Evolutionary conservation across 1,284 basidiomycete genomes (phyloP).

Genomic region (Sphagnurus paluster): DNA sequence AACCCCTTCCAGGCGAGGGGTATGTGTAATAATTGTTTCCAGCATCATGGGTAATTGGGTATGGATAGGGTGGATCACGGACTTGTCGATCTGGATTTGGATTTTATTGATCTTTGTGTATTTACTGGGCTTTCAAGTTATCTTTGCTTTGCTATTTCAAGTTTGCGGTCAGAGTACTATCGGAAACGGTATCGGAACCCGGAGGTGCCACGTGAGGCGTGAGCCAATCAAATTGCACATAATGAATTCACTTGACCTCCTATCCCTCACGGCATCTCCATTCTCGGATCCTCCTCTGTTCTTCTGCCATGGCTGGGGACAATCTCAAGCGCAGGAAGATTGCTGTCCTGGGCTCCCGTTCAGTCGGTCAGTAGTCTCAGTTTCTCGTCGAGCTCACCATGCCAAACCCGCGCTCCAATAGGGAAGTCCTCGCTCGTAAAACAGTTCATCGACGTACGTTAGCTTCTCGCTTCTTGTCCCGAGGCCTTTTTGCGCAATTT

Average conservation of each 20-base stretch:
- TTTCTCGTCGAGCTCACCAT: neutral
- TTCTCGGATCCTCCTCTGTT: conserved; percentile 13
- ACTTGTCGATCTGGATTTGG: neutral
- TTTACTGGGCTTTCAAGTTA: conserved; percentile 8
- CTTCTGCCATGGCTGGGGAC: conserved; percentile 37
- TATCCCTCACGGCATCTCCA: conserved; percentile 8
- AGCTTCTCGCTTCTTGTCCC: neutral
- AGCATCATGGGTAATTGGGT: conserved; percentile 37
- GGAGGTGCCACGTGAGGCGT: conserved; percentile 10
- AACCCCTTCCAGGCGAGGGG: conserved; percentile 62
- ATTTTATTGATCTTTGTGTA: conserved; percentile 10
- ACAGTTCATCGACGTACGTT: conserved; percentile 46
- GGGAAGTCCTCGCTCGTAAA: conserved; percentile 54
- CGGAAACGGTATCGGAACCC: neutral
- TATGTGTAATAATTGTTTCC: conserved; percentile 62
- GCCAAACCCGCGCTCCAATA: conserved; percentile 20
- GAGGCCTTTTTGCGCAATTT: conserved; percentile 62
- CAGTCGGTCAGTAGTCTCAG: conserved; percentile 40
- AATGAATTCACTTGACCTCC: neutral
- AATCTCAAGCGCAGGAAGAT: conserved; percentile 75
- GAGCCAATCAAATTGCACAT: conserved; percentile 15
- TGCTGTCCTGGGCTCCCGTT: conserved; percentile 53
- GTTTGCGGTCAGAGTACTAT: neutral
- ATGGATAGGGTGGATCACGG: conserved; percentile 1
- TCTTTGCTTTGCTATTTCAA: conserved; percentile 14